Percentiles rank a stretch among this genome's conserved stretches.
Evolutionary conservation across 306 rosid genomes (phyloP).

Genomic region (Malus sieversii): DNA sequence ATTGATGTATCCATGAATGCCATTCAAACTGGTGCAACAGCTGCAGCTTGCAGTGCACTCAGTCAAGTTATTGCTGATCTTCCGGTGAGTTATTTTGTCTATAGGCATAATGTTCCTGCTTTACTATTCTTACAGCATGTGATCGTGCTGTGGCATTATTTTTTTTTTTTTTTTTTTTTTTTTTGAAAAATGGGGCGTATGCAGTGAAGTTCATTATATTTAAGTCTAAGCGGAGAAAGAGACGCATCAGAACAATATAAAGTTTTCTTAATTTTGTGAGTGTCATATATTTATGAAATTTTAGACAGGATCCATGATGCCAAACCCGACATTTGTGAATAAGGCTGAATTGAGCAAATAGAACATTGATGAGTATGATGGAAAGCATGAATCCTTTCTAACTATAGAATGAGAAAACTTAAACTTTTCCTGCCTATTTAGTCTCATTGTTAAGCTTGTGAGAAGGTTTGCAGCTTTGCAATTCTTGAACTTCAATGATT

Average conservation of each 20-base stretch:
- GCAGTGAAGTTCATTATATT: neutral
- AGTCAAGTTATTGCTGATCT: conserved; percentile 84
- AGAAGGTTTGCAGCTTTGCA: neutral
- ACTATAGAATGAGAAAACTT: neutral
- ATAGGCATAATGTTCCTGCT: neutral
- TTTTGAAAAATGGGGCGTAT: too few species aligned
- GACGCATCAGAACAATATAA: neutral
- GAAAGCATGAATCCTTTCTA: neutral
- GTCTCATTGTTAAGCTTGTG: neutral
- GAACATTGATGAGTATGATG: neutral
- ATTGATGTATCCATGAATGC: conserved; percentile 97
- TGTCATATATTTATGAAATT: neutral
- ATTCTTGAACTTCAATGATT: neutral
- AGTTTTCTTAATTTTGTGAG: neutral
- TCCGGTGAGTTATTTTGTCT: conserved; percentile 60
- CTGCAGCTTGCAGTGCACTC: conserved; percentile 99
- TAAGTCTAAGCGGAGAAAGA: neutral
- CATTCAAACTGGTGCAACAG: conserved; percentile 95
- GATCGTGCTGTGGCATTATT: neutral
- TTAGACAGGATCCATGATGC: neutral
- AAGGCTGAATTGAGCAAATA: neutral
- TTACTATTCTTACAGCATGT: neutral
- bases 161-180: fast-evolving
- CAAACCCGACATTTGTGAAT: neutral
- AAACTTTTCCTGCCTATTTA: neutral